Evolutionary conservation across 176 grass and related monocot species (phyloP).

Genomic region (Urochloa ruziziensis): DNA sequence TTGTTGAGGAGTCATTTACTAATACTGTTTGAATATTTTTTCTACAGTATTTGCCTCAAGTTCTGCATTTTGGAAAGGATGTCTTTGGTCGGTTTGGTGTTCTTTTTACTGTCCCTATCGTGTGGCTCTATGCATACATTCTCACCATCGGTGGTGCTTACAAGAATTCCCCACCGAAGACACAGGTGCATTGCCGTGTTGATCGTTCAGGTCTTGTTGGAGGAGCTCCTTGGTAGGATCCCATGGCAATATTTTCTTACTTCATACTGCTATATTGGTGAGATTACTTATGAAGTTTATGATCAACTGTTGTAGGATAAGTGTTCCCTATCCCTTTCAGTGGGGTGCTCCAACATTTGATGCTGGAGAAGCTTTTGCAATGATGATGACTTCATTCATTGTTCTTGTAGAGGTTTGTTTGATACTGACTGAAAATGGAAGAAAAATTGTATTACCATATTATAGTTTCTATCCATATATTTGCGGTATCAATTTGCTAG

Average conservation of each 20-base stretch:
- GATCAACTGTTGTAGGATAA: conserved; percentile 57
- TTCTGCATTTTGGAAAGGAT: conserved; percentile 45
- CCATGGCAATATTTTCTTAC: background rate
- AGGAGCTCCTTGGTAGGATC: conserved; percentile 79
- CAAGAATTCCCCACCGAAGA: conserved; percentile 61
- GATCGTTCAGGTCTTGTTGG: conserved; percentile 79
- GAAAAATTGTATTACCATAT: background rate
- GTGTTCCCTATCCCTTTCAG: conserved; percentile 93
- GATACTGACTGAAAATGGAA: background rate
- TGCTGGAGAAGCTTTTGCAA: conserved; percentile 92
- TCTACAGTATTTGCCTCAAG: conserved; percentile 67
- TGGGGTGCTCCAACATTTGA: conserved; percentile 96
- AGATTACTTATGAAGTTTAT: background rate
- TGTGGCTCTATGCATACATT: conserved; percentile 89
- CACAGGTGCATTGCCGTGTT: conserved; percentile 83
- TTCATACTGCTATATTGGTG: background rate
- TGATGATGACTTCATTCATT: conserved; percentile 94
- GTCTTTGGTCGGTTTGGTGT: conserved; percentile 67
- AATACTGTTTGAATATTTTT: background rate
- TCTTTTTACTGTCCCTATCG: conserved; percentile 77
- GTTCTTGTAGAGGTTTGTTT: conserved; percentile 78
- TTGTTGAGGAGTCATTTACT: background rate
- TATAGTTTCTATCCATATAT: background rate
- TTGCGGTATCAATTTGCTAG: background rate
- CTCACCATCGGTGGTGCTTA: conserved; percentile 90